Conservation (phyloP, 2,329 filamentous ascomycete species). For the Biscogniauxia marginata region DNA sequence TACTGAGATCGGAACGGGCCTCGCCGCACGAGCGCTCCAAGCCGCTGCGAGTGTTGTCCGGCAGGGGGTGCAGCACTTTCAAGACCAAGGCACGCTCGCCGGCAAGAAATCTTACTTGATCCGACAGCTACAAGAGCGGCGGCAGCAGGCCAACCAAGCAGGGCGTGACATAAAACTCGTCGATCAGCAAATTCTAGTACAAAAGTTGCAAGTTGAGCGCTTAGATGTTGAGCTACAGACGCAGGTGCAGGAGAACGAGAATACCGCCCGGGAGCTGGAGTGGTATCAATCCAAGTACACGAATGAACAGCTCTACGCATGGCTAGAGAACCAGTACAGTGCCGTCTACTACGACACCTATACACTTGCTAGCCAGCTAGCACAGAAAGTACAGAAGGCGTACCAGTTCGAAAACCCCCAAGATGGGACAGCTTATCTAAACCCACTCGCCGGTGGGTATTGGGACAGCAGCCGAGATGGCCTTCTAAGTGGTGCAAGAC, state of each 20-base stretch:
- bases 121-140: conserved; percentile 4
- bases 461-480: conserved; percentile 4
- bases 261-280: background rate
- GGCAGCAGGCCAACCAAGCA: background rate
- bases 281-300: conserved; percentile 2
- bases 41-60: too few relatives aligned
- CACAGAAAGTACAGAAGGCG: background rate
- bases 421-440: too few relatives aligned
- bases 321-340: conserved; percentile 1
- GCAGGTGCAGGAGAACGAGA: background rate
- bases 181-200: background rate
- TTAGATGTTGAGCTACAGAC: background rate
- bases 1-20: too few relatives aligned
- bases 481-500: background rate
- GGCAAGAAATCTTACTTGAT: too few relatives aligned
- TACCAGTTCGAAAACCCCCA: conserved; percentile 2
- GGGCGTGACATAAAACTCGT: conserved; percentile 2
- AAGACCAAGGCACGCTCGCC: too few relatives aligned
- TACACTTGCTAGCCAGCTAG: too few relatives aligned
- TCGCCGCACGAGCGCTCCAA: too few relatives aligned
- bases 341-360: background rate
- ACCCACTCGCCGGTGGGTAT: conserved; percentile 2
- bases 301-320: background rate
- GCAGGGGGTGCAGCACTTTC: too few relatives aligned
- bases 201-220: background rate